These are phyloP conservation scores for Diaporthe australafricana DNA, from an alignment of 2,329 filamentous ascomycete genomes.

Conservation along the genomic window DNA sequence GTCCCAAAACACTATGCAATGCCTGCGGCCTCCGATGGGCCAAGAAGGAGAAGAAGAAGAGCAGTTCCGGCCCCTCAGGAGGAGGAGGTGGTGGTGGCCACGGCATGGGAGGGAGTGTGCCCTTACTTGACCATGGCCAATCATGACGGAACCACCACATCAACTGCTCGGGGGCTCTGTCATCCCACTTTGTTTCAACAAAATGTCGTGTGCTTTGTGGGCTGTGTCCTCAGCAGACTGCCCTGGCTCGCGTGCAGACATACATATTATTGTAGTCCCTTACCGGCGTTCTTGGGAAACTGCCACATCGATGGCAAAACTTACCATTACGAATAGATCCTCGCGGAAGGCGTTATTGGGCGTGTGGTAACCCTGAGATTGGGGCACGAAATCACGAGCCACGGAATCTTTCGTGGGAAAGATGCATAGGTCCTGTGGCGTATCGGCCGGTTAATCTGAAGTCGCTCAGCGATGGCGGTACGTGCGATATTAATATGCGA, in stretches of 20 bases:
- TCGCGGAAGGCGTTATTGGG: conserved; percentile 32
- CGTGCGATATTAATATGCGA: neutral
- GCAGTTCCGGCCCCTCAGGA: conserved; percentile 30
- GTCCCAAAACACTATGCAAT: conserved; percentile 95
- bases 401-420: neutral
- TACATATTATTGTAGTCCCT: conserved; percentile 2
- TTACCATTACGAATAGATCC: conserved; percentile 34
- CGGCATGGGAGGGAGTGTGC: conserved; percentile 20
- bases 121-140: conserved; percentile 31
- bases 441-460: conserved; percentile 8
- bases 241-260: neutral
- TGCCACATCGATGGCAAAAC: conserved; percentile 5
- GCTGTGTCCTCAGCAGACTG: neutral
- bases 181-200: neutral
- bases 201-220: neutral
- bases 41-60: conserved; percentile 83
- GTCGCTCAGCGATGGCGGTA: neutral
- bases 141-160: conserved; percentile 7
- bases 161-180: neutral
- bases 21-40: conserved; percentile 85
- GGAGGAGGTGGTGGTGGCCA: conserved; percentile 8
- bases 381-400: conserved; percentile 19
- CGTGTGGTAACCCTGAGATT: neutral
- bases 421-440: conserved; percentile 3
- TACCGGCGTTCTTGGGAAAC: conserved; percentile 23